These are phyloP conservation scores for Geotrichum reessii DNA, from an alignment of 1,139 yeast species.

Conservation along the genomic window DNA sequence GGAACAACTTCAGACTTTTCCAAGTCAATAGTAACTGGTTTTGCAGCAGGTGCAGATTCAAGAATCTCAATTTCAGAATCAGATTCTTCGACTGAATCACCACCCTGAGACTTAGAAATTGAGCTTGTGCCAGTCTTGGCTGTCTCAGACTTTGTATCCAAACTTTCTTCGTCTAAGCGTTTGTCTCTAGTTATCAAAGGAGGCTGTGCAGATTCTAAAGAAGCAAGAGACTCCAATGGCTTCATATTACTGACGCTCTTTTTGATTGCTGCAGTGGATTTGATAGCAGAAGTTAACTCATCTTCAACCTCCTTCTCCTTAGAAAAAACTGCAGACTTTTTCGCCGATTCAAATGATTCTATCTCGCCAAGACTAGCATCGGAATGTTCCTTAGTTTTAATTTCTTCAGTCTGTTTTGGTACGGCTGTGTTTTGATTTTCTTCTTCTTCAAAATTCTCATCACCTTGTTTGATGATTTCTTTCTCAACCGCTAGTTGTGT, in stretches of 20 bases:
- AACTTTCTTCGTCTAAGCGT: background rate
- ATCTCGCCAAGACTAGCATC: background rate
- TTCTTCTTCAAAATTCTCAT: constrained; percentile 18
- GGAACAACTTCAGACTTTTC: background rate
- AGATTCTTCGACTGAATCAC: background rate
- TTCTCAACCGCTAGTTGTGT: background rate
- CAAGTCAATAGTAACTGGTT: background rate
- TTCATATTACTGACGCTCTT: background rate
- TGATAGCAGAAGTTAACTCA: background rate
- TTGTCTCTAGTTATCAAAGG: background rate
- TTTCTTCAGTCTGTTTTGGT: background rate
- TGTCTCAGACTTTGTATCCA: background rate
- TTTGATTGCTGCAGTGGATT: background rate
- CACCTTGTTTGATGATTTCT: constrained; percentile 45
- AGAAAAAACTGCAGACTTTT: background rate
- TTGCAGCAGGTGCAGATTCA: background rate
- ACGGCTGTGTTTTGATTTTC: background rate
- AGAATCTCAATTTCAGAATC: background rate
- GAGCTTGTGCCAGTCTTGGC: background rate
- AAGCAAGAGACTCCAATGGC: background rate
- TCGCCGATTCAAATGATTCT: background rate
- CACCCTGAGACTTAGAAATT: background rate
- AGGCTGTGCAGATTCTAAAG: background rate
- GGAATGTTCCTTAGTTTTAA: background rate
- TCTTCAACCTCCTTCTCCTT: background rate